Conservation (phyloP, 805 yeast genomes). For the Lipomyces spencermartinsiae region DNA sequence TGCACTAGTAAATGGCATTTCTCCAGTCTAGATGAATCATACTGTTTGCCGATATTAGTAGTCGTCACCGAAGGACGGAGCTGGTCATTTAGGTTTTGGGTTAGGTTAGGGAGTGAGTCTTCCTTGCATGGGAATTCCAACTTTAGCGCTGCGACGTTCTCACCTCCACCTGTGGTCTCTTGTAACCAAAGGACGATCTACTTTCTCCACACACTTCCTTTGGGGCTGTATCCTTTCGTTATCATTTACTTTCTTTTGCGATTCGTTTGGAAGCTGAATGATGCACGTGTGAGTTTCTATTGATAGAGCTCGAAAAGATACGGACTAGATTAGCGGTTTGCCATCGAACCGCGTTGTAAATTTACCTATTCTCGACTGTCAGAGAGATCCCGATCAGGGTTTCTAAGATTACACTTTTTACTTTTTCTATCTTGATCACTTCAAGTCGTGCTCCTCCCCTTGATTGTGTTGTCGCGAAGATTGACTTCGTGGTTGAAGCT, state of each 20-base stretch:
- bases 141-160: background rate
- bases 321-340: background rate
- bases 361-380: background rate
- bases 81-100: background rate
- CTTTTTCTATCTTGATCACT: background rate
- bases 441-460: background rate
- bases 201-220: background rate
- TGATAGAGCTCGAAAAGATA: background rate
- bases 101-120: background rate
- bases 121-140: background rate
- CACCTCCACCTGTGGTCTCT: background rate
- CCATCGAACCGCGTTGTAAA: constrained; percentile 1
- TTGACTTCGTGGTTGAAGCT: background rate
- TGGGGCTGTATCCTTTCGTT: background rate
- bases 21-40: too few relatives aligned
- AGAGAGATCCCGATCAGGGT: background rate
- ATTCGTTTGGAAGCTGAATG: background rate
- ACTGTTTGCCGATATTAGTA: too few relatives aligned
- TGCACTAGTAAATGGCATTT: background rate
- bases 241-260: background rate
- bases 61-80: too few relatives aligned
- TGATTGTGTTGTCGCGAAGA: background rate
- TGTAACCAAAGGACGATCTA: background rate
- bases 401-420: background rate
- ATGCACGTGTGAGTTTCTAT: background rate